Conservation (phyloP, 2,329 filamentous ascomycete genomes). For the Apiospora phragmitis region DNA sequence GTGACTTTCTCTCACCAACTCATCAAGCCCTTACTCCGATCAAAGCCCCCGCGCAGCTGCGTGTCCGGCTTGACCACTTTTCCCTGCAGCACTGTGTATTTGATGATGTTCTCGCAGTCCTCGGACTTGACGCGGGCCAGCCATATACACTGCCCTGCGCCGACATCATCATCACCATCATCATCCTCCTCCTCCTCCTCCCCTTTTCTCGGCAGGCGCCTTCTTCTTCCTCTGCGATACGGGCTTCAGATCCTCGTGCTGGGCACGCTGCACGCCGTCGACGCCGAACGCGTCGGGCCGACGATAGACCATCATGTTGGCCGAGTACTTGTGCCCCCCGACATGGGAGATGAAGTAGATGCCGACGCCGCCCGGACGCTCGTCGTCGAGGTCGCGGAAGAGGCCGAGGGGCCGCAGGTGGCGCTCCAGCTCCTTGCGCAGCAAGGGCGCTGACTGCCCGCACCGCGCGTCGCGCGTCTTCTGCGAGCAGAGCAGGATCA, state of each 20-base stretch:
- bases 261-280: conserved; percentile 43
- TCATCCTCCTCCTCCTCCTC: conserved; percentile 22
- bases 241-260: conserved; percentile 33
- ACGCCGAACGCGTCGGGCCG: conserved; percentile 58
- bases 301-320: conserved; percentile 92
- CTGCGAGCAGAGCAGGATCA: conserved; percentile 94
- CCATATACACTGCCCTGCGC: conserved; percentile 90
- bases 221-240: conserved; percentile 31
- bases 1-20: conserved; percentile 68
- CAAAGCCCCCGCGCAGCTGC: conserved; percentile 88
- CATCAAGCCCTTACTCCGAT: conserved; percentile 74
- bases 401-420: conserved; percentile 83
- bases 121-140: conserved; percentile 80
- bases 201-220: conserved; percentile 29
- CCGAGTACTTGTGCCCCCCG: conserved; percentile 93
- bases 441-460: conserved; percentile 86
- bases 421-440: conserved; percentile 86
- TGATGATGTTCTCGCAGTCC: conserved; percentile 90
- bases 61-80: conserved; percentile 88
- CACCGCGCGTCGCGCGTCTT: conserved; percentile 92
- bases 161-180: conserved; percentile 40
- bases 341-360: conserved; percentile 97
- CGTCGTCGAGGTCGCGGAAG: conserved; percentile 84
- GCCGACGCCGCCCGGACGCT: conserved; percentile 86
- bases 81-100: conserved; percentile 86